These are phyloP conservation scores for Fragilaria radians DNA, from an alignment of 108 stramenopile species.

Conservation along the genomic window DNA sequence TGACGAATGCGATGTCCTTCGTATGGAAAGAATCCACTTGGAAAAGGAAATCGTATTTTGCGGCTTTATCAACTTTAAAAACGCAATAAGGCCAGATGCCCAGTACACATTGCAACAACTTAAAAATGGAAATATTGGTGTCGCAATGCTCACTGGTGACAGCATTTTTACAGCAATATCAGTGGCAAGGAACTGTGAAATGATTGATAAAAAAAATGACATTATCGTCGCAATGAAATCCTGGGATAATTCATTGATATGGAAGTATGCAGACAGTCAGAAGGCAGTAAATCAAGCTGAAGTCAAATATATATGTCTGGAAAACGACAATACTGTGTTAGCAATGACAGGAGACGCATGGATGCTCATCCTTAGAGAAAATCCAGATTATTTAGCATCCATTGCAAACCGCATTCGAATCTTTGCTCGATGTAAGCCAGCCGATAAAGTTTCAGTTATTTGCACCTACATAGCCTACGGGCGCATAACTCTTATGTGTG, in stretches of 20 bases:
- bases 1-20: conserved; percentile 48
- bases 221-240: background rate
- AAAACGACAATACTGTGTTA: background rate
- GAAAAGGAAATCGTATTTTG: conserved; percentile 77
- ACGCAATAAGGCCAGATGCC: conserved; percentile 90
- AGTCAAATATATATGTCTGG: background rate
- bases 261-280: background rate
- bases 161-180: conserved; percentile 89
- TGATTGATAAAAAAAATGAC: conserved; percentile 21
- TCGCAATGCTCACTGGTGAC: conserved; percentile 97
- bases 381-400: background rate
- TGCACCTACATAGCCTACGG: conserved; percentile 86
- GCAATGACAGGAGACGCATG: conserved; percentile 2
- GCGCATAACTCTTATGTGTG: conserved; percentile 89
- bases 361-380: background rate
- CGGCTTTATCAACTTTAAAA: conserved; percentile 90
- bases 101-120: conserved; percentile 75
- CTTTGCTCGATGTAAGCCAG: conserved; percentile 94
- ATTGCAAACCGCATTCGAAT: conserved; percentile 35
- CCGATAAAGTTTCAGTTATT: conserved; percentile 93
- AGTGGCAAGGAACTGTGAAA: conserved; percentile 84
- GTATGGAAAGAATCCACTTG: conserved; percentile 49
- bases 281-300: conserved; percentile 8
- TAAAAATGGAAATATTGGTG: conserved; percentile 46
- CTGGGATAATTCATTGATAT: background rate